Conservation (phyloP, 371 early-diverging fungal species). For the Dentiscutata heterogama region DNA sequence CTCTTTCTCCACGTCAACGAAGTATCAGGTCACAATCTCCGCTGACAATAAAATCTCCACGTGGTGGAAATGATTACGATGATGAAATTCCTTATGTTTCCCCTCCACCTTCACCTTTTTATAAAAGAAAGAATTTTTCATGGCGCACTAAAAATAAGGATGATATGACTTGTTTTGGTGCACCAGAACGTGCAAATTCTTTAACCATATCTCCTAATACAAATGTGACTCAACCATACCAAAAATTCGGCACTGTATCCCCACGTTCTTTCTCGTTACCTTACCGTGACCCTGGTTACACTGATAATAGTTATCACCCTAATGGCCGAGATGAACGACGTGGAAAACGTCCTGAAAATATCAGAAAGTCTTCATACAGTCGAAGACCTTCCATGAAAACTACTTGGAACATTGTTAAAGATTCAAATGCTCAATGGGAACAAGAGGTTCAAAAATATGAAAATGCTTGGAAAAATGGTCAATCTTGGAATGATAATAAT, state of each 20-base stretch:
- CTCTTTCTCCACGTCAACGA: background rate
- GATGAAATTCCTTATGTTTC: background rate
- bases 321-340: conserved; percentile 3
- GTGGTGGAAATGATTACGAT: background rate
- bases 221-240: background rate
- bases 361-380: background rate
- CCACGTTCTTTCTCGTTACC: conserved; percentile 4
- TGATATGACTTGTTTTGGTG: background rate
- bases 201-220: background rate
- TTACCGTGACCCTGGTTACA: conserved; percentile 1
- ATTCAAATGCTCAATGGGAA: conserved; percentile 4
- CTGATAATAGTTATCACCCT: background rate
- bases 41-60: background rate
- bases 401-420: background rate
- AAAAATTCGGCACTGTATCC: background rate
- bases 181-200: conserved; percentile 14
- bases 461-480: conserved; percentile 10
- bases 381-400: background rate
- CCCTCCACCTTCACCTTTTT: conserved; percentile 5
- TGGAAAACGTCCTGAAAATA: background rate
- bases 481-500: background rate
- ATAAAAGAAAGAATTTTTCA: conserved; percentile 11
- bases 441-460: background rate
- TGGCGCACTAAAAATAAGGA: background rate
- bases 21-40: background rate